Evolutionary conservation across 768 basidiomycete genomes (phyloP).

Genomic region (Mycena vulgaris): DNA sequence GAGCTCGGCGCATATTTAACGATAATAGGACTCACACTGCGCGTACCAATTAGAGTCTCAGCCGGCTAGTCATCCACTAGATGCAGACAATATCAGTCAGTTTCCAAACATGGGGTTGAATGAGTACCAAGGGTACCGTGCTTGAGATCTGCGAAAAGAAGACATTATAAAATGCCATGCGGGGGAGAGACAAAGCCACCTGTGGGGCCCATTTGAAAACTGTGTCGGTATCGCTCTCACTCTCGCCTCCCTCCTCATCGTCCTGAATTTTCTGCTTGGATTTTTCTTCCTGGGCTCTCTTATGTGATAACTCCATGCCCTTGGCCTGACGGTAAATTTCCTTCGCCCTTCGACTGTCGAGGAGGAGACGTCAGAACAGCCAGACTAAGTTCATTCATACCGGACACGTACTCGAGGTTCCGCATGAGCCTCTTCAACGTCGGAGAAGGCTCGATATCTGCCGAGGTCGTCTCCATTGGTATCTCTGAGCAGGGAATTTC

Average conservation of each 20-base stretch:
- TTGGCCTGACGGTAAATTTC: background rate
- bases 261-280: no score
- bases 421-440: slow-evolving; percentile 15
- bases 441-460: background rate
- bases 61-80: background rate
- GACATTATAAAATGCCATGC: background rate
- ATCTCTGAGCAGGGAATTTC: background rate
- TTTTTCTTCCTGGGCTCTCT: background rate
- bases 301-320: background rate
- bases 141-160: background rate
- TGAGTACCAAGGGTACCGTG: background rate
- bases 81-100: background rate
- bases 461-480: background rate
- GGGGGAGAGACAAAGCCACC: background rate
- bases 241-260: background rate
- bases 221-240: background rate
- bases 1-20: no score
- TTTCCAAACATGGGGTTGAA: no score
- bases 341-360: background rate
- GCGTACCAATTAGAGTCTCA: no score
- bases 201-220: background rate
- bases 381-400: no score
- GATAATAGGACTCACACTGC: no score
- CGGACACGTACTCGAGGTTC: background rate
- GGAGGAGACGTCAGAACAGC: background rate